Evolutionary conservation across 305 asterid species (phyloP).

Genomic region (Ruellia speciosa): DNA sequence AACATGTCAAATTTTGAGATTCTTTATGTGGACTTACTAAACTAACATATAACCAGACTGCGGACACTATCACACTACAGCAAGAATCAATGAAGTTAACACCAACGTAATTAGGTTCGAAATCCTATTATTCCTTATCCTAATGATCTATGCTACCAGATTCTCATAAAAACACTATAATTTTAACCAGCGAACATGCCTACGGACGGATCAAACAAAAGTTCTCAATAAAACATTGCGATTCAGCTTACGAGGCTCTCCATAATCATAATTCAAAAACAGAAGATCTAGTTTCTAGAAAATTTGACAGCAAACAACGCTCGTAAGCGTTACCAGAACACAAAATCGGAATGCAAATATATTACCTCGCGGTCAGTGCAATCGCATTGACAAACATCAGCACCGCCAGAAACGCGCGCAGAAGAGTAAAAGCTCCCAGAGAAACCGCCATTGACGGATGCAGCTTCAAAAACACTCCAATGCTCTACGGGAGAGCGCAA

Average conservation of each 20-base stretch:
- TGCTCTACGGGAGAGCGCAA: background rate
- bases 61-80: background rate
- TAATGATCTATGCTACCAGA: background rate
- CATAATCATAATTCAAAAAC: background rate
- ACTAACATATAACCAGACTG: no score
- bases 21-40: no score
- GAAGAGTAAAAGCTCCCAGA: conserved; percentile 19
- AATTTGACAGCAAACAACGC: no score
- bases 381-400: conserved; percentile 29
- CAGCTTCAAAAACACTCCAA: background rate
- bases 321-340: background rate
- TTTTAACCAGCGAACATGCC: background rate
- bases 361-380: conserved; percentile 36
- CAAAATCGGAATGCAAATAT: conserved; percentile 2
- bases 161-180: background rate
- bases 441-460: conserved; percentile 33
- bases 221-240: background rate
- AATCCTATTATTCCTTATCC: background rate
- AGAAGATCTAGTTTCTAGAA: background rate
- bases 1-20: background rate
- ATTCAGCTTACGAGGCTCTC: background rate
- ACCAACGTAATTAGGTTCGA: background rate
- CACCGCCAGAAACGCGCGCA: conserved; percentile 27
- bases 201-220: background rate
- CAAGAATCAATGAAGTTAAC: background rate